Evolutionary conservation across 1,284 basidiomycete species (phyloP).

Genomic region (Cystobasidium pallidum): DNA sequence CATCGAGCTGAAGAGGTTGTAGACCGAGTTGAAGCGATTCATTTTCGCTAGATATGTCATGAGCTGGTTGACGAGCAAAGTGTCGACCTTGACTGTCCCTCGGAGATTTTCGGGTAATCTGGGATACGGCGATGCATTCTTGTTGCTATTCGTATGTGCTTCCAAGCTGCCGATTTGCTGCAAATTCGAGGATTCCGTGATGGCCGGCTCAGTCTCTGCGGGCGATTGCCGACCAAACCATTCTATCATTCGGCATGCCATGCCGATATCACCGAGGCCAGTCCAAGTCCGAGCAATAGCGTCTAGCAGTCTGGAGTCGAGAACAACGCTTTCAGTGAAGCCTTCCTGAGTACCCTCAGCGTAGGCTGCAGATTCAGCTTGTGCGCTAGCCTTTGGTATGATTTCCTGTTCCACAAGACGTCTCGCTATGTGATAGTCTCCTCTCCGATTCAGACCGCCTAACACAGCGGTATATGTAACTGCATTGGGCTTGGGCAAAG

Average conservation of each 20-base stretch:
- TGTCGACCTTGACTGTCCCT: constrained; percentile 46
- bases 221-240: constrained; percentile 4
- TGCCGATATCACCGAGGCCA: constrained; percentile 9
- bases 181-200: not conserved
- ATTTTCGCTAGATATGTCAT: constrained; percentile 62
- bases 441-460: constrained; percentile 20
- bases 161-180: too few species aligned
- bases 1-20: constrained; percentile 67
- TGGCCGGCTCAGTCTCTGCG: not conserved
- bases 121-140: not conserved
- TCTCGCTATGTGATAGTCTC: constrained; percentile 5
- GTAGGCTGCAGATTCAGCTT: not conserved
- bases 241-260: constrained; percentile 8
- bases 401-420: constrained; percentile 21
- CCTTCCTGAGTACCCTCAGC: not conserved
- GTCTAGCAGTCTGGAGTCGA: constrained; percentile 11
- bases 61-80: constrained; percentile 60
- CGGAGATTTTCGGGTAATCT: not conserved
- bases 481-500: constrained; percentile 24
- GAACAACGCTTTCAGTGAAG: not conserved
- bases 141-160: too few species aligned
- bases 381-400: not conserved
- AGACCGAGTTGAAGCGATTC: constrained; percentile 65
- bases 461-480: constrained; percentile 33
- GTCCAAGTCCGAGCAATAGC: constrained; percentile 1